Base-by-base conservation (phyloP, 2,329 filamentous ascomycete species). In the Cercospora janseana region DNA sequence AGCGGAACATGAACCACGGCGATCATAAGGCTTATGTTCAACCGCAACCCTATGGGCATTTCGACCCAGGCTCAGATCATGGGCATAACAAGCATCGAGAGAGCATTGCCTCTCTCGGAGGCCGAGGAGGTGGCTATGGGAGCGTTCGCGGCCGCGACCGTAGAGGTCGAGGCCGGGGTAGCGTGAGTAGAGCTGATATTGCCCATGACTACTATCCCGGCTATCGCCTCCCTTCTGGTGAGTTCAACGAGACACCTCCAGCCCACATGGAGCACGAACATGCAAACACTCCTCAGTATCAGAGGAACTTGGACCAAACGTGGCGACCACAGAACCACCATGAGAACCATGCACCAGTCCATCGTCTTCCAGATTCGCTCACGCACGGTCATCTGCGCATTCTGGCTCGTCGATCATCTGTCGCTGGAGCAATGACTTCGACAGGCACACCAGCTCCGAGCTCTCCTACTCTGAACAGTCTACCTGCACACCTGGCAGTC, bases 111-210 rank as follows among this genome's bases (percentile, higher is more conserved):
- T 46, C 51, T 6, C 29, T 28, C 27, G 44, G 32, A n/a, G 51
- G 34, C 24, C 45, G 41, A 32, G 35, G 43, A 13, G 27, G 26
- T 15, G 27, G 20, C 3, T 37, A 42, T 26, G 35, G 20, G n/a
- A 18, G 26, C 20, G 34, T 27, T 29, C 26, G 46, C 18, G 46
- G 46, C n/a, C 46, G 46, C 10, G 27, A 28, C 21, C 46, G 51
- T 21, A 42, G 48, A 12, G 47, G 42, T n/a, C 34, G 42, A 18
- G 46, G 46, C 28, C 46, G 51, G 12, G 46, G 46, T 35, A 53
- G 50, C 27, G 29, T 41, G 7, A 41, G 50, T 13, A 37, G 27
- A 12, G 35, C 38, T 15, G 44, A 26, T 23, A 31, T 24, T n/a
- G 51, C 46, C 16, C 40, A 32, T 12, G 37, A 42, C 18, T 37